Evolutionary conservation across 805 yeast species (phyloP), one percentile per base, ranked within the genome.

Genomic region (Citeromyces nyonsensis): DNA sequence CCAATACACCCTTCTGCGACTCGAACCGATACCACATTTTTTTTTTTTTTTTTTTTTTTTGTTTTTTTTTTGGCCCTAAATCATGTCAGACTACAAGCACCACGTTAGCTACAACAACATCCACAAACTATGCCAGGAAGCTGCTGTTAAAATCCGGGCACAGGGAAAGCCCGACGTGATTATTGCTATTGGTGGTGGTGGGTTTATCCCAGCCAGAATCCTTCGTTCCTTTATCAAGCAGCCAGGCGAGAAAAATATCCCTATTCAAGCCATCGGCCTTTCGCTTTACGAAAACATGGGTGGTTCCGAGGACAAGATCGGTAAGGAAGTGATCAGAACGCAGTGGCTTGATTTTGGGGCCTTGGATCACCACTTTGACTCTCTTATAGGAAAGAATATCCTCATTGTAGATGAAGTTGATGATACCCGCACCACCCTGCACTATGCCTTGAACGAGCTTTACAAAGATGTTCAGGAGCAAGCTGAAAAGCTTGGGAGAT

Each of bases 341-440:
- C 94, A 83, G 58, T 83, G 94, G 94, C 66, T 83, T 30, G 94
- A 83, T 49, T 80, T 82, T 54, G 75, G 80, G 41, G 70, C 80
- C 31, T 59, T 80, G 33, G 66, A 63, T 32, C 63, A 71, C 52
- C 82, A 75, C 54, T 72, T 76, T 41, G 80, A 76, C 42, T 74
- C 82, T 30, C 62, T 83, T 39, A 75, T 83, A 36, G 94, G 93
- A 43, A 83, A 82, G 56, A 75, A 73, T 49, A 64, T 83, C 26
- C 57, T 83, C 41, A 80, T 83, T 44, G 91, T 83, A 25, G 94
- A 83, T 52, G 94, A 83, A 58, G 94, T 83, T 30, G 94, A 83
- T 52, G 94, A 83, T 51, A 81, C 94, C 15, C 77, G 94, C 63
- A 83, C 94, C 33, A 83, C 94, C 2, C 59, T 83, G 36, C 88